Evolutionary conservation across 2,329 filamentous ascomycete genomes (phyloP).

Genomic region (Pseudogymnoascus pannorum): DNA sequence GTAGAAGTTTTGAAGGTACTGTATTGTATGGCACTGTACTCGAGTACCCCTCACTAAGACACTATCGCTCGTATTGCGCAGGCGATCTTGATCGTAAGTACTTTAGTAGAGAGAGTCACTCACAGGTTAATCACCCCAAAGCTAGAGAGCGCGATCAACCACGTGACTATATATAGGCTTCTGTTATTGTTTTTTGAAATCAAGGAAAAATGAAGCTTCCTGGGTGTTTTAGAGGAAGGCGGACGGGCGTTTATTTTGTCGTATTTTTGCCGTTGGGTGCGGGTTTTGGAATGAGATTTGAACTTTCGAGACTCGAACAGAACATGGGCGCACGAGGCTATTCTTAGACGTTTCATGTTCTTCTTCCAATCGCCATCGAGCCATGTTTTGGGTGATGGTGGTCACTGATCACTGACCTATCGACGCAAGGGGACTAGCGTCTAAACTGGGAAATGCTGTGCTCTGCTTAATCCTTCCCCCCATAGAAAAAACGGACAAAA

Average conservation of each 20-base stretch:
- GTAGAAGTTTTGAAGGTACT: background rate
- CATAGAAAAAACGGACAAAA: too few relatives aligned
- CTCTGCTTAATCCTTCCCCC: background rate
- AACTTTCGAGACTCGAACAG: slow-evolving; percentile 9
- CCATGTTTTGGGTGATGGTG: background rate
- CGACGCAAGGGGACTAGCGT: slow-evolving; percentile 1
- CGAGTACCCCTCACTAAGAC: slow-evolving; percentile 7
- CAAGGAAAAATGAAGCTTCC: background rate
- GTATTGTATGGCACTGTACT: background rate
- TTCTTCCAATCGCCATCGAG: slow-evolving; percentile 5
- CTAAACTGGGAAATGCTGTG: background rate
- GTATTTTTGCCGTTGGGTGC: background rate
- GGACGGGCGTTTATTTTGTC: background rate
- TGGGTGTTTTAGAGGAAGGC: background rate
- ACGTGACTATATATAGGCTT: background rate
- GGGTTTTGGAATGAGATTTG: slow-evolving; percentile 10
- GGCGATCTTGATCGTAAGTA: slow-evolving; percentile 5
- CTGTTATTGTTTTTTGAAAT: background rate
- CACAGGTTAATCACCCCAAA: background rate
- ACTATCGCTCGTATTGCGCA: slow-evolving; percentile 1
- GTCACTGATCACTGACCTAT: background rate
- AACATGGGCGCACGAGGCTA: slow-evolving; percentile 4
- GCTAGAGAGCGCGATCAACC: background rate
- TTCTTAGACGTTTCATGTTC: slow-evolving; percentile 8
- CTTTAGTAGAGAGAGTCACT: too few relatives aligned